Evolutionary conservation across 2,329 filamentous ascomycete genomes (phyloP).

Genomic region (Mariannaea sp.): DNA sequence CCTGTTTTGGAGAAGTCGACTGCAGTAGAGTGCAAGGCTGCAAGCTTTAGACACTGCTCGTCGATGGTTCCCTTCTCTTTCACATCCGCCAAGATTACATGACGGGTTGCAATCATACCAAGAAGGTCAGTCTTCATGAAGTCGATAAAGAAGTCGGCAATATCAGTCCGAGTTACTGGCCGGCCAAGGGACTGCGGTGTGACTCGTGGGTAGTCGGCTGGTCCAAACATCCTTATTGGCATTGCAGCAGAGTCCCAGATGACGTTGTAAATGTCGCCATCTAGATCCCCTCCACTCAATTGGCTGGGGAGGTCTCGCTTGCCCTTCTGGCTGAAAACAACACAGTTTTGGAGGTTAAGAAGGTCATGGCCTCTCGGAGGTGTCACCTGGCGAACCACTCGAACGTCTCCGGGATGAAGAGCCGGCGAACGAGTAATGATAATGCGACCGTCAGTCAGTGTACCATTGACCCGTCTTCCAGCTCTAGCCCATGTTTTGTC

Average conservation of each 20-base stretch:
- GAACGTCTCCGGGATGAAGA: conserved; percentile 81
- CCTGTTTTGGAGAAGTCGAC: conserved; percentile 81
- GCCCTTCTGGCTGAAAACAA: conserved; percentile 77
- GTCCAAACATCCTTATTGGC: conserved; percentile 48
- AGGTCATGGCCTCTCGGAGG: conserved; percentile 66
- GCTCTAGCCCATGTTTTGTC: conserved; percentile 43
- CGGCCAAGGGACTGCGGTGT: conserved; percentile 63
- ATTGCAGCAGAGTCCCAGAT: conserved; percentile 69
- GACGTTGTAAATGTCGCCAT: conserved; percentile 81
- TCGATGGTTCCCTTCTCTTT: conserved; percentile 55
- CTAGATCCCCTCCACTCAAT: conserved; percentile 80
- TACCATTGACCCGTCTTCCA: conserved; percentile 34
- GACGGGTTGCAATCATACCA: conserved; percentile 66
- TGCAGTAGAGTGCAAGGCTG: conserved; percentile 69
- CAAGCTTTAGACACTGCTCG: conserved; percentile 57
- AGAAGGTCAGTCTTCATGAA: conserved; percentile 73
- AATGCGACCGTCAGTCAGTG: conserved; percentile 49
- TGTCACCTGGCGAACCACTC: conserved; percentile 65
- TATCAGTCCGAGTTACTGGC: conserved; percentile 65
- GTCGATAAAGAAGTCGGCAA: conserved; percentile 79
- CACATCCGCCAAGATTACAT: conserved; percentile 69
- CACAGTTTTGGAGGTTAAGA: conserved; percentile 67
- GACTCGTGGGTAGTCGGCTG: conserved; percentile 73
- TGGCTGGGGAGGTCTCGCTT: conserved; percentile 75
- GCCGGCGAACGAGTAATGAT: conserved; percentile 80